Base-by-base conservation (phyloP, 345 rosid genomes). In the Balakata baccata region DNA sequence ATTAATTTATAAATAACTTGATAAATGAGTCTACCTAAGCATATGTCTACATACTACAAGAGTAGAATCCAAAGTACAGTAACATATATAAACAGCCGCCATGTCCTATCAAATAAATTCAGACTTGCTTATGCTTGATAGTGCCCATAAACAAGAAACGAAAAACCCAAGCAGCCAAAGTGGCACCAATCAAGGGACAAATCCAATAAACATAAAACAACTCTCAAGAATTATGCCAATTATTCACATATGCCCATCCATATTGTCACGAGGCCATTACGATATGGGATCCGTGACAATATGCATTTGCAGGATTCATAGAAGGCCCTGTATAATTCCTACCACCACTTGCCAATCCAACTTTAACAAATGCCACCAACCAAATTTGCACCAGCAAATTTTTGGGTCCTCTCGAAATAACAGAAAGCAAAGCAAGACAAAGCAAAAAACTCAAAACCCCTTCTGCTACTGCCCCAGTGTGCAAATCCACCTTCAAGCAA, bases 201-300 rank as follows among this genome's bases (percentile, higher is more conserved):
- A 78, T 53, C 81, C 78, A 78, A 18, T 74, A 74, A 1, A 74
- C 81, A 64, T 78, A 78, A 50, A 78, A 69, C 18, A 78, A 69
- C 13, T 74, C 81, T 78, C 81, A 74, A 23, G 71, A 68, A 39
- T 74, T 69, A 22, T 74, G 78, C 78, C 78, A 69, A 22, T 74
- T 74, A 43, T 70, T 53, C 37, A 74, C 47, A 57, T 62, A 73
- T 0, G 78, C 81, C 81, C 81, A 78, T 23, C 81, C 81, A 64
- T 63, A n/a, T n/a, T n/a, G n/a, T n/a, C n/a, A n/a, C n/a, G n/a
- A n/a, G n/a, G n/a, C n/a, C n/a, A n/a, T n/a, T n/a, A n/a, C n/a
- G n/a, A n/a, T n/a, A n/a, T n/a, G n/a, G n/a, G n/a, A n/a, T n/a
- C n/a, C n/a, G n/a, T n/a, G n/a, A n/a, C n/a, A n/a, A n/a, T n/a